phyloP scores from a whole-genome alignment of 345 rosid species.

The Hirschfeldia incana region DNA sequence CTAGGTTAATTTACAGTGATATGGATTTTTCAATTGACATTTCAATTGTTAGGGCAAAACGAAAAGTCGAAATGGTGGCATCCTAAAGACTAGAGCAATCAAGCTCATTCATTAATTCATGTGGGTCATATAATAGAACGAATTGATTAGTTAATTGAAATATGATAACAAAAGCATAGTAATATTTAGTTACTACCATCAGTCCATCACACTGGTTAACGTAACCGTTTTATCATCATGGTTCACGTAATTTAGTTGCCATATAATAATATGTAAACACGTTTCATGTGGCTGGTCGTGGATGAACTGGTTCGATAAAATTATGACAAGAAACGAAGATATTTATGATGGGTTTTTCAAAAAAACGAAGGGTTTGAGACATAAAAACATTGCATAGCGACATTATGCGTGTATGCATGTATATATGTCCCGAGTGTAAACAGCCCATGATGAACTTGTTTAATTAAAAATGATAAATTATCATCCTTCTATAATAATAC shows the following conservation, averaged over 20 bases:
- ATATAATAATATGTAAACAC: conserved; percentile 1
- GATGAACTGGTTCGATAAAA: conserved; percentile 14
- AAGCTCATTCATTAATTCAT: conserved; percentile 4
- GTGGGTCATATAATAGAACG: conserved; percentile 17
- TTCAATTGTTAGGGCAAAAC: conserved; percentile 13
- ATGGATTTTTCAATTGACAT: too few relatives aligned
- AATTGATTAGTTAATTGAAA: conserved; percentile 4
- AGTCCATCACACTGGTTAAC: conserved; percentile 19
- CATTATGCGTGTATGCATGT: conserved; percentile 21
- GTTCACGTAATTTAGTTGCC: conserved; percentile 22
- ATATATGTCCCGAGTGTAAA: background rate
- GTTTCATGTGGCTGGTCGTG: conserved; percentile 26
- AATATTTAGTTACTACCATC: background rate
- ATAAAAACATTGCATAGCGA: conserved; percentile 22
- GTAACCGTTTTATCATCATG: conserved; percentile 22
- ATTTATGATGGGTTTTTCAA: background rate
- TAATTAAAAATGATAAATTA: background rate
- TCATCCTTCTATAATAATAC: background rate
- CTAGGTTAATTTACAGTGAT: too few relatives aligned
- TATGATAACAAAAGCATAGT: conserved; percentile 4
- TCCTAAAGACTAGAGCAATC: background rate
- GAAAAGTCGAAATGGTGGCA: background rate
- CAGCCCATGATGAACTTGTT: conserved; percentile 31
- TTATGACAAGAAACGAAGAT: conserved; percentile 18
- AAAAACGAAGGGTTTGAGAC: conserved; percentile 27